Conservation (phyloP, 1,139 yeast species). For the Debaryomyces coudertii region DNA sequence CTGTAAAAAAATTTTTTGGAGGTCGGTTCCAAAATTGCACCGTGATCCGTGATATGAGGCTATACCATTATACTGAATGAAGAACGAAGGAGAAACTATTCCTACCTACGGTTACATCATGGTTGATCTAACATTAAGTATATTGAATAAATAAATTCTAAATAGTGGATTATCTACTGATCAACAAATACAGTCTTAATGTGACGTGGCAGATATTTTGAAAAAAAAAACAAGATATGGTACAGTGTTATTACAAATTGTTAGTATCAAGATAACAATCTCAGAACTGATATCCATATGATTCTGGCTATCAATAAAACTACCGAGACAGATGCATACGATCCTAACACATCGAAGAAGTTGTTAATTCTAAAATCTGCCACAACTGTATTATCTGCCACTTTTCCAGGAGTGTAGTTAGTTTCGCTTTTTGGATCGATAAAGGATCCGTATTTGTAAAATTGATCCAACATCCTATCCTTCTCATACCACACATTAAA, state of each 20-base stretch:
- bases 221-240: too few relatives aligned
- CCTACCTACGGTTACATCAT: not conserved
- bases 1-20: not conserved
- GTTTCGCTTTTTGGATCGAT: conserved; percentile 25
- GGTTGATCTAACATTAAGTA: not conserved
- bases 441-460: conserved; percentile 62
- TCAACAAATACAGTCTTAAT: too few relatives aligned
- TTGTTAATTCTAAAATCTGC: conserved; percentile 34
- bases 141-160: too few relatives aligned
- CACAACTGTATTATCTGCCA: conserved; percentile 24
- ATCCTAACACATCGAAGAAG: conserved; percentile 24
- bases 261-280: not conserved
- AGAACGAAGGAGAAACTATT: too few relatives aligned
- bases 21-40: not conserved
- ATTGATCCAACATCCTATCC: conserved; percentile 66
- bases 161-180: too few relatives aligned
- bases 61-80: too few relatives aligned
- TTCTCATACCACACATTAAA: conserved; percentile 76
- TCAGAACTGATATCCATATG: conserved; percentile 10
- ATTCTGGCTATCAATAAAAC: conserved; percentile 18
- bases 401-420: conserved; percentile 14
- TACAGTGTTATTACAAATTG: not conserved
- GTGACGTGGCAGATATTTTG: too few relatives aligned
- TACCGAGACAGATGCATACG: conserved; percentile 22
- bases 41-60: not conserved